Conservation (phyloP, 257 asterid genomes). For the Paulownia fortunei region DNA sequence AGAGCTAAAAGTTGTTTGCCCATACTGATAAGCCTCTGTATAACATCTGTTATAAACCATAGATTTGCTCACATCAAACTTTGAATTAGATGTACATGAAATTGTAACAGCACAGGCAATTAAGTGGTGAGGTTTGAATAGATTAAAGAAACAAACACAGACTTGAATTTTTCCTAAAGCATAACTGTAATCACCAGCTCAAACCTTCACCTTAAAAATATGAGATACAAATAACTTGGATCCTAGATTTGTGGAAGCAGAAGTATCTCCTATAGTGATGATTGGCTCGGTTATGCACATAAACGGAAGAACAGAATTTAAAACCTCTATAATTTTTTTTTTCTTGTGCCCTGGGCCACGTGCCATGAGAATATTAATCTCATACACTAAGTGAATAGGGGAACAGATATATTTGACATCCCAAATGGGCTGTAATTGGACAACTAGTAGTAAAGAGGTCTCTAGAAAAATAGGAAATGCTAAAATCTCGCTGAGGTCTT, state of each 20-base stretch:
- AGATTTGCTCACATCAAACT: slow-evolving; percentile 14
- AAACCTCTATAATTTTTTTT: not conserved
- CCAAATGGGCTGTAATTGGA: not conserved
- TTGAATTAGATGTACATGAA: slow-evolving; percentile 6
- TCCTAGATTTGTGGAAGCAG: slow-evolving; percentile 1
- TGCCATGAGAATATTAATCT: not conserved
- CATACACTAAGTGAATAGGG: not conserved
- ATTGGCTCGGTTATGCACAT: not conserved
- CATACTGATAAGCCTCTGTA: slow-evolving; percentile 56
- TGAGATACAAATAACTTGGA: slow-evolving; percentile 1
- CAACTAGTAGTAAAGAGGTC: not conserved
- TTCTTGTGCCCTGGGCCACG: not conserved
- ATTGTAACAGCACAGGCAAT: slow-evolving; percentile 19
- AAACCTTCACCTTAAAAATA: slow-evolving; percentile 2
- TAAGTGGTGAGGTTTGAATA: not conserved
- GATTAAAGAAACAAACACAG: not conserved
- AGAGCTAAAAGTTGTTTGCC: slow-evolving; percentile 64
- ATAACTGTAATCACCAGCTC: slow-evolving; percentile 20
- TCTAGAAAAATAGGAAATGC: not conserved
- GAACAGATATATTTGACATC: not conserved
- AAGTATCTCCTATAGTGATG: not conserved
- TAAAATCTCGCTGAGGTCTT: not conserved
- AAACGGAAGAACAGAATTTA: not conserved
- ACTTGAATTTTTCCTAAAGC: not conserved
- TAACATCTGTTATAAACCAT: slow-evolving; percentile 49